These are phyloP conservation scores for Williopsis jadinii DNA, from an alignment of 1,139 yeast species.

Conservation along the genomic window DNA sequence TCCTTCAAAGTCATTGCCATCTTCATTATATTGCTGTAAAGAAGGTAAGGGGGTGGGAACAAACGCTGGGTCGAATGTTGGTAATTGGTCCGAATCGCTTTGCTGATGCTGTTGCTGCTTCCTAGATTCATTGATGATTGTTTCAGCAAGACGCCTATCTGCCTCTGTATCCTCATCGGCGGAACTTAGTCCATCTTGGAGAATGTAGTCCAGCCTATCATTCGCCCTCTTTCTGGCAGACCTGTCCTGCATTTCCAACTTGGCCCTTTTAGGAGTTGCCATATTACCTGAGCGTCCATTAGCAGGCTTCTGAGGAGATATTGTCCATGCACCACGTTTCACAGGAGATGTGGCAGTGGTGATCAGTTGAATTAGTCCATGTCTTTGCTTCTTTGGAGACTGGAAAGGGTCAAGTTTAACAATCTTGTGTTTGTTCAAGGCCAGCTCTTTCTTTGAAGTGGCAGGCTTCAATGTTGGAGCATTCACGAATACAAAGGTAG, in stretches of 20 bases:
- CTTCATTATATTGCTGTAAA: conserved; percentile 18
- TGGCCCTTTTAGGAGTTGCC: conserved; percentile 11
- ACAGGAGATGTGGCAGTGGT: conserved; percentile 19
- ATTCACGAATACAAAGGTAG: neutral
- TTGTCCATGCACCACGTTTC: conserved; percentile 14
- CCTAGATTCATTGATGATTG: conserved; percentile 28
- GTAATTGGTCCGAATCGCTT: conserved; percentile 15
- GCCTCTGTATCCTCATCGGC: conserved; percentile 28
- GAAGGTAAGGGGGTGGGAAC: conserved; percentile 32
- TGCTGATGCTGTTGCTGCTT: conserved; percentile 8
- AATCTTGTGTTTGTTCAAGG: too few species aligned
- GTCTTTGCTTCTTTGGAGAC: conserved; percentile 18
- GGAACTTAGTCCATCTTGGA: conserved; percentile 33
- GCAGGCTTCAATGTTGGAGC: conserved; percentile 5
- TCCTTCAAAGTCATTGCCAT: conserved; percentile 25
- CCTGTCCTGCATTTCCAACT: conserved; percentile 24
- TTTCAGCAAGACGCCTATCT: conserved; percentile 43
- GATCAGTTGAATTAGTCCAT: conserved; percentile 13
- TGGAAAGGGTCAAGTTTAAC: conserved; percentile 13
- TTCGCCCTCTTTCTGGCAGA: conserved; percentile 48
- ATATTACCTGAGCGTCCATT: conserved; percentile 39
- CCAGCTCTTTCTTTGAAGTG: too few species aligned
- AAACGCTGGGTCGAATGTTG: conserved; percentile 23
- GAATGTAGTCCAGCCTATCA: conserved; percentile 27
- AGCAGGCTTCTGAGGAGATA: conserved; percentile 30